phyloP scores from a whole-genome alignment of 2,329 filamentous ascomycete genomes.

The Aspergillus caelatus region DNA sequence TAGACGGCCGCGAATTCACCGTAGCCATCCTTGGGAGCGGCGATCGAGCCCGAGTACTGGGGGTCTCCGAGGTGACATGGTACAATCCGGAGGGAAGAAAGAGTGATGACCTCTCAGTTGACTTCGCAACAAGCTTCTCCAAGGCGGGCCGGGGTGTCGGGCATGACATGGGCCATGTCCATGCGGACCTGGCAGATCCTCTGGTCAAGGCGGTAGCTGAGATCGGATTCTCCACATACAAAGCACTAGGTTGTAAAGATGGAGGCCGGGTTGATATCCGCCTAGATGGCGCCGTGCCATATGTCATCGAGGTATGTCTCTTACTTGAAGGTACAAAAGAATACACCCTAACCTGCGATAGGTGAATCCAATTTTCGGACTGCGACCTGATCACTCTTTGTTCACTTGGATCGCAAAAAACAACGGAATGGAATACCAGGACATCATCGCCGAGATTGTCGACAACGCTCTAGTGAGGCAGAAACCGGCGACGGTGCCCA shows the following conservation, averaged over 20 bases:
- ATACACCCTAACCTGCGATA: neutral
- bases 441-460: slow-evolving; percentile 12
- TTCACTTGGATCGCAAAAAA: slow-evolving; percentile 10
- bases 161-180: slow-evolving; percentile 6
- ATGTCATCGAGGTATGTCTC: slow-evolving; percentile 17
- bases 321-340: neutral
- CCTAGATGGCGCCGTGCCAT: slow-evolving; percentile 9
- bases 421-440: slow-evolving; percentile 14
- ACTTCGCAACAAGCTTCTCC: slow-evolving; percentile 13
- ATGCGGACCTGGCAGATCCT: slow-evolving; percentile 9
- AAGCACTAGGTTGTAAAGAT: slow-evolving; percentile 16
- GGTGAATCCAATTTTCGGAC: slow-evolving; percentile 19
- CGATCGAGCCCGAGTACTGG: slow-evolving; percentile 17
- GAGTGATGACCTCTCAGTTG: neutral
- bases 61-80: slow-evolving; percentile 20
- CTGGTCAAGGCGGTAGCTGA: slow-evolving; percentile 12
- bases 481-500: neutral
- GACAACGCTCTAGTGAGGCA: slow-evolving; percentile 5
- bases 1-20: slow-evolving; percentile 27
- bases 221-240: slow-evolving; percentile 18
- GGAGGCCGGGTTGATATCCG: slow-evolving; percentile 22
- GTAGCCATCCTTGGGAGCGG: slow-evolving; percentile 26
- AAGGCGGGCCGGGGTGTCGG: slow-evolving; percentile 9
- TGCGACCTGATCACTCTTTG: slow-evolving; percentile 14
- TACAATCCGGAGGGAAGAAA: slow-evolving; percentile 1